Percentiles rank a stretch among this genome's conserved stretches.
Evolutionary conservation across 441 rosid genomes (phyloP).

Genomic region (Adansonia gregorii): DNA sequence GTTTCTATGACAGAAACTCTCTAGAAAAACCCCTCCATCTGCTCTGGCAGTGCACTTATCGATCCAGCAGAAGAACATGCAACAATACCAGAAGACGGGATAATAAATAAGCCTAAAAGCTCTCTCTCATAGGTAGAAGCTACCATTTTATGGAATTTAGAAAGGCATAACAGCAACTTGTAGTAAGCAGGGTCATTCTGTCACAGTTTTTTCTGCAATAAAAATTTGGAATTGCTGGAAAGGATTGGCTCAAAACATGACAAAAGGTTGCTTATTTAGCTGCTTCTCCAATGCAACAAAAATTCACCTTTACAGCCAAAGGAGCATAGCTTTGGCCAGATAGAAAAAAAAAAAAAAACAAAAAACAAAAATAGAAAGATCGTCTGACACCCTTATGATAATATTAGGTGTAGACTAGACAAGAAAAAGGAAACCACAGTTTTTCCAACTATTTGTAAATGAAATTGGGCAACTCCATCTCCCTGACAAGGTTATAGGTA

Average conservation of each 20-base stretch:
- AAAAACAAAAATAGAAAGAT: neutral
- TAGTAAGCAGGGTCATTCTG: neutral
- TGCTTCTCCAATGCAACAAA: conserved; percentile 16
- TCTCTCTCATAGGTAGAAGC: neutral
- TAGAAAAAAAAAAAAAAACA: neutral
- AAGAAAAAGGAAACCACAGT: neutral
- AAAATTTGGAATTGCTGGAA: neutral
- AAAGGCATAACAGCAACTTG: neutral
- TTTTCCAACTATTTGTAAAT: neutral
- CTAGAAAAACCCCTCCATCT: no score
- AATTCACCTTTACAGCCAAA: conserved; percentile 17
- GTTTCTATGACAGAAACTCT: conserved; percentile 11
- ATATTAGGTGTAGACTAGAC: neutral
- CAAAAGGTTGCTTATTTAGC: conserved; percentile 2
- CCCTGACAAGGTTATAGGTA: neutral
- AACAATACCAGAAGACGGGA: neutral
- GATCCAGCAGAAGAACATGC: neutral
- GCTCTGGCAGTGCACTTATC: neutral
- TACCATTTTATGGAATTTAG: neutral
- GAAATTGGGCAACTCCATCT: neutral
- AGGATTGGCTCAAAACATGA: neutral
- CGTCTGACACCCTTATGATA: neutral
- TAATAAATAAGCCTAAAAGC: neutral
- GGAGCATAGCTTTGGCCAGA: neutral
- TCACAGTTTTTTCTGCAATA: neutral